phyloP scores from a whole-genome alignment of 2,329 filamentous ascomycete species.

The Diplodia intermedia region DNA sequence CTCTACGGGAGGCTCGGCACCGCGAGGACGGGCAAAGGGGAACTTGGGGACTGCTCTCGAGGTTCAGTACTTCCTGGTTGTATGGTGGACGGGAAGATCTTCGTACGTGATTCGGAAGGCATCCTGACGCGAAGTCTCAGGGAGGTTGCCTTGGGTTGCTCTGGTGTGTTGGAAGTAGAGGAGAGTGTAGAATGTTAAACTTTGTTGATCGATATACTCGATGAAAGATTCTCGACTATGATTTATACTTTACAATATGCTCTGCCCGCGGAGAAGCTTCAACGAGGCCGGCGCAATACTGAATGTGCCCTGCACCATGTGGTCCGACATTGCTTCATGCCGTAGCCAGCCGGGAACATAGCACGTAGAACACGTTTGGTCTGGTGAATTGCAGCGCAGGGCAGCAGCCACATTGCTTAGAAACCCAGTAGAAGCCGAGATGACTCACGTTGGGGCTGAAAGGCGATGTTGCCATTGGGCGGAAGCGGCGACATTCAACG shows the following conservation, averaged over 20 bases:
- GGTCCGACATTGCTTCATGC: neutral
- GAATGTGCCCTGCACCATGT: neutral
- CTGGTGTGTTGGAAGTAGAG: neutral
- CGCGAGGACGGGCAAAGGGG: slow-evolving; percentile 51
- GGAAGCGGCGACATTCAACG: neutral
- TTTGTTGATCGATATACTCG: neutral
- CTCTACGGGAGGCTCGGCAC: slow-evolving; percentile 53
- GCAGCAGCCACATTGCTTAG: neutral
- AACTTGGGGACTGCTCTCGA: slow-evolving; percentile 39
- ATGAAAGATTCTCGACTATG: neutral
- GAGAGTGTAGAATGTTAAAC: neutral
- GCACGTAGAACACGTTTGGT: neutral
- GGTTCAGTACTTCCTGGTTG: slow-evolving; percentile 8
- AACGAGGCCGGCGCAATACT: no score
- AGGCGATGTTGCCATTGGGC: neutral
- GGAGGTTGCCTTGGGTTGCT: neutral
- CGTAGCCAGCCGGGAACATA: neutral
- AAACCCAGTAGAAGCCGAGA: neutral
- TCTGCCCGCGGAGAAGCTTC: slow-evolving; percentile 37
- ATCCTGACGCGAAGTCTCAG: neutral
- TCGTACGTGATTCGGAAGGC: neutral
- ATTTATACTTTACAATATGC: neutral
- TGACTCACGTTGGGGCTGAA: neutral
- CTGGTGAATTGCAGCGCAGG: neutral
- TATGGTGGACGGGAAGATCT: neutral